Base-by-base conservation (phyloP, 345 rosid genomes). In the Salix dunnii region DNA sequence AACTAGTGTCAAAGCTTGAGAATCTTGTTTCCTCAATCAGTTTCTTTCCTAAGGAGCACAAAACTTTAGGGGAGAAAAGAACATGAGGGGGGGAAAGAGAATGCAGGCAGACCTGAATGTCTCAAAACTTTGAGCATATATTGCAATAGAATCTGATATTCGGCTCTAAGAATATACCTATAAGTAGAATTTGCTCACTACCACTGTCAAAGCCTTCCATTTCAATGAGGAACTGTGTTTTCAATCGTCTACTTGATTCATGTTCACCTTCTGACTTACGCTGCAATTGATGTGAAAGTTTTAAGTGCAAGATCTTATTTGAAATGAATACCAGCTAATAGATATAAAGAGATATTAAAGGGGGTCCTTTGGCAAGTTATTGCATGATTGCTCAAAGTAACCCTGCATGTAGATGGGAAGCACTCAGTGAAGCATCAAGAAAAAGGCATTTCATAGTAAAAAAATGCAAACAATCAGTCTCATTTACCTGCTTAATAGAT, bases 181-280 rank as follows among this genome's bases (percentile, higher is more conserved):
- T 90, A n/a, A 95, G 92, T 78, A 95, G 91, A 85, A 95, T 88
- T 81, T 93, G 99, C 82, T 93, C 99, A 73, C 86, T 88, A 71
- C 92, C 91, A 67, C 91, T 85, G 75, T 93, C 96, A 67, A 95
- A 95, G 78, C 97, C 98, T 90, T 95, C 96, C 99, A 93, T 93
- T 87, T 95, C 98, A 71, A 96, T 93, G 28, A 95, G 92, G 79
- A 95, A 93, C 80, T 93, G 98, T 43, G 97, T 93, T 87, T 96
- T 93, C 72, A 93, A 92, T 79, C 99, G 87, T 79, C 99, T 90
- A 84, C 98, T 93, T 42, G 97, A 87, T 86, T 96, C 99, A 80
- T 96, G 98, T 82, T 96, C 99, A 75, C 98, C 99, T 64, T 96
- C 99, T 31, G 98, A 96, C 84, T 96, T 93, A 16, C 98, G 97